Base-by-base conservation (phyloP, 2,329 filamentous ascomycete genomes). In the Xylaria sp. region DNA sequence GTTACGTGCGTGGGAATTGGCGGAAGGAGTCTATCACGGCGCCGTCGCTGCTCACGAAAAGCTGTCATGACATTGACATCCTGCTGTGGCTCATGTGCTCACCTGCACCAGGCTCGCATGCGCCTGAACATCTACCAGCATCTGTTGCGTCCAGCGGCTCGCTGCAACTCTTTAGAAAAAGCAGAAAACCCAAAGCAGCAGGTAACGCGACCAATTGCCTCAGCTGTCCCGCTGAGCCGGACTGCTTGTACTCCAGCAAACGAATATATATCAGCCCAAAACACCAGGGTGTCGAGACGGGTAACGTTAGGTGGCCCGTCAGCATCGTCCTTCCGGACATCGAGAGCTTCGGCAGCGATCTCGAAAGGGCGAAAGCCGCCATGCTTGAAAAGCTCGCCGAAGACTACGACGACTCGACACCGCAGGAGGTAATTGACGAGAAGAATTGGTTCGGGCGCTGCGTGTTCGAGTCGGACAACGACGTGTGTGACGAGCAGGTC, bases 51-150 rank as follows among this genome's bases (percentile, higher is more conserved):
- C 86, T 99, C 37, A 97, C 95, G 2, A 99, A 98, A 81, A 97
- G 93, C 68, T 98, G 96, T 75, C 96, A 99, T 76, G 96, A 99
- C 75, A 92, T 99, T 59, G 96, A 99, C 78, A 89, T 98, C 66
- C 82, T 98, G 4, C 84, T 98, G 18, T 99, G 96, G 96, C 83
- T 98, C 56, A 86, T 98, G 12, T 95, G 91, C 77, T 93, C 92
- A 0, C 92, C 93, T 0, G 80, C 86, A 0, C 79, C 83, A 0
- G 81, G 83, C 13, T 75, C 80, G 1, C 80, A 80, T 8, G 79
- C 81, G 6, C 80, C 84, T 15, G 87, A 91, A 0, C 94, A 98
- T 79, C 84, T 95, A 0, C 95, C 95, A 0, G 86, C 88, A 6
- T 88, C 86, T 0, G 86, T 98, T n/a, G 87, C 89, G 0, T 97